phyloP scores from a whole-genome alignment of 495 filamentous ascomycete genomes.

The Extremus antarcticus region DNA sequence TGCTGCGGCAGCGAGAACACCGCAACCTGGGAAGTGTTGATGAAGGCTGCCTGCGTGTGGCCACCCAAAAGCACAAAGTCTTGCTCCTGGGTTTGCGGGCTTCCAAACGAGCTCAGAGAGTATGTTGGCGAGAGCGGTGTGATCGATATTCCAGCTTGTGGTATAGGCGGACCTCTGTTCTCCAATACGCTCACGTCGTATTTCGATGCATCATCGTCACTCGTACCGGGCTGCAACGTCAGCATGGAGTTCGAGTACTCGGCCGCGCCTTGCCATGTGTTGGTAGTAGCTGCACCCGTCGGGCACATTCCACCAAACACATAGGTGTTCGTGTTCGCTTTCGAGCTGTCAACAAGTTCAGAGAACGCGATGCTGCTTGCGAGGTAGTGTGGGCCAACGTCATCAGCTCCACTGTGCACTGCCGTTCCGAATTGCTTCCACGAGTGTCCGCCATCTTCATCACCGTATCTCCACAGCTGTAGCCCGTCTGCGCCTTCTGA shows the following conservation, averaged over 20 bases:
- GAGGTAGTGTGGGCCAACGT: slow-evolving; percentile 54
- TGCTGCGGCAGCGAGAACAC: slow-evolving; percentile 78
- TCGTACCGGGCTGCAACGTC: slow-evolving; percentile 38
- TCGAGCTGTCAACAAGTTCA: slow-evolving; percentile 41
- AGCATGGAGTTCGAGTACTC: slow-evolving; percentile 72
- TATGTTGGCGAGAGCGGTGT: slow-evolving; percentile 58
- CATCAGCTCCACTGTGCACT: slow-evolving; percentile 24
- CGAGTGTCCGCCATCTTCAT: neutral
- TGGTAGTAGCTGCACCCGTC: slow-evolving; percentile 31
- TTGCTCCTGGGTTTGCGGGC: slow-evolving; percentile 47
- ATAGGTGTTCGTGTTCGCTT: slow-evolving; percentile 46
- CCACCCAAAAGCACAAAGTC: slow-evolving; percentile 77
- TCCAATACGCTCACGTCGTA: slow-evolving; percentile 35
- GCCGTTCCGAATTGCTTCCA: slow-evolving; percentile 12
- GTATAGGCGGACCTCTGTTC: slow-evolving; percentile 51
- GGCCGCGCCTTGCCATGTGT: slow-evolving; percentile 50
- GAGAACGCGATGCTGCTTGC: slow-evolving; percentile 59
- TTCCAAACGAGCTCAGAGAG: slow-evolving; percentile 34
- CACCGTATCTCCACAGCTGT: slow-evolving; percentile 44
- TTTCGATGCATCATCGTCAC: slow-evolving; percentile 15
- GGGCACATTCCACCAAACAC: slow-evolving; percentile 88
- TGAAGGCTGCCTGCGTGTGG: slow-evolving; percentile 70
- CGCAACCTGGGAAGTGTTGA: slow-evolving; percentile 87
- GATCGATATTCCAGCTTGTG: slow-evolving; percentile 79
- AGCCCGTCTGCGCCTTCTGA: slow-evolving; percentile 31